phyloP scores from a whole-genome alignment of 331 rosid species.

The Ulmus americana region DNA sequence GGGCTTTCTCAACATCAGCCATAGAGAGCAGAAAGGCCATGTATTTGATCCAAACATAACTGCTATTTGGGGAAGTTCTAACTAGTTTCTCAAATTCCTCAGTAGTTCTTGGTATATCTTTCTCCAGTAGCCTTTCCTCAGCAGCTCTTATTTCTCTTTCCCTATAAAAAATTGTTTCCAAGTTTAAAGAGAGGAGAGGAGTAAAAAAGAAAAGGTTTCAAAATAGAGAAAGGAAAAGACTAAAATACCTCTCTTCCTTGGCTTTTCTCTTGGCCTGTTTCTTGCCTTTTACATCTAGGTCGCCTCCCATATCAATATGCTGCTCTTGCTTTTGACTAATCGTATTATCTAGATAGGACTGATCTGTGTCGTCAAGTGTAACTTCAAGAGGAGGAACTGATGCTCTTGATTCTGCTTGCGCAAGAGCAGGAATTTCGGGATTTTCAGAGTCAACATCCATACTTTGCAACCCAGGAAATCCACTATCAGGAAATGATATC shows the following conservation, averaged over 20 bases:
- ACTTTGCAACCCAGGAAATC: conserved; percentile 27
- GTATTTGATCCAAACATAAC: conserved; percentile 79
- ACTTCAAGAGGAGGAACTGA: conserved; percentile 79
- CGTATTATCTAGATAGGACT: conserved; percentile 27
- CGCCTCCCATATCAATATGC: conserved; percentile 26
- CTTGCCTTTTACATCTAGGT: conserved; percentile 48
- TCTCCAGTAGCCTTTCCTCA: conserved; percentile 76
- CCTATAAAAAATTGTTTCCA: conserved; percentile 34
- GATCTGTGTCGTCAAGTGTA: conserved; percentile 60
- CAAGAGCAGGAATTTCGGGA: conserved; percentile 37
- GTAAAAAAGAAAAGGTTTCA: not conserved
- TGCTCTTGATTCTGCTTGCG: conserved; percentile 65
- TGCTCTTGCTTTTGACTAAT: conserved; percentile 37
- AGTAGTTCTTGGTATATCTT: conserved; percentile 69
- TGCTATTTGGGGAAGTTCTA: conserved; percentile 84
- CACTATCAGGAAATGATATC: conserved; percentile 18
- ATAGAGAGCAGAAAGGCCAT: conserved; percentile 69
- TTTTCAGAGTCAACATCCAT: conserved; percentile 37
- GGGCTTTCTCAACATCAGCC: conserved; percentile 87
- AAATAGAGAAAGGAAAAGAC: conserved; percentile 8
- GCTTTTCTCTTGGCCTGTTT: conserved; percentile 55
- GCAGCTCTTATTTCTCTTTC: conserved; percentile 69
- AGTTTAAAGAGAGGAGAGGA: not conserved
- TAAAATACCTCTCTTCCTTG: conserved; percentile 63
- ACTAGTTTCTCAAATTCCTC: conserved; percentile 90